Evolutionary conservation across 768 basidiomycete species (phyloP), one percentile per base, ranked within the genome.

Genomic region (Fistulinella prunicolor): DNA sequence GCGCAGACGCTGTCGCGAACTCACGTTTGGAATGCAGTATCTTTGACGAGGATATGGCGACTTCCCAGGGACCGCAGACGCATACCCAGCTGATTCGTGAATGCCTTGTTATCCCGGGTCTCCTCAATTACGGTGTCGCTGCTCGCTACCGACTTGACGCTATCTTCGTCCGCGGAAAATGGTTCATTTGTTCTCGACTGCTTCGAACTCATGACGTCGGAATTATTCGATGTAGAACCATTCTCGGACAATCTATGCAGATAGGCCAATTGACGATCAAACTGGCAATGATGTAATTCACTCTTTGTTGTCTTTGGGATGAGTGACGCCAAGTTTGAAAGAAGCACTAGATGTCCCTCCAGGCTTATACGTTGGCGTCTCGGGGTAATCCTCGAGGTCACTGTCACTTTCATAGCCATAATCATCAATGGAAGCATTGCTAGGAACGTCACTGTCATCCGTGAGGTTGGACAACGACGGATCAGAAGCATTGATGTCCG

Each of bases 391-490:
- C 22, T 66, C 67, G 6, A 69, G 59, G 30, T 69, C 68, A 17
- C 68, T 69, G 46, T 69, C 68, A 3, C 64, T 65, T 14, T 36
- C 56, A 40, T 69, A 69, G 4, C 55, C 68, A 47, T 66, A 64
- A 2, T 62, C 63, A 3, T 55, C 58, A 4, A 58, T 44, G 5
- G 1, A 21, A 32, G 39, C 14, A 8, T 44, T 16, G 9, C 30
- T 43, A 3, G 52, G 60, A 17, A 59, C 21, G 16, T 38, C 51
- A 9, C 40, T 30, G 22, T 13, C 36, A 20, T 45, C 44, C 3
- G 44, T 38, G 23, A 65, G 53, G 13, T 60, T 57, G 12, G 26
- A 26, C 23, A 58, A 42, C 2, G 52, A 53, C 1, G 23, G n/a
- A 5, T 64, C 51, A 1, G 45, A 37, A 6, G 42, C 43, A 22